A percentile compares a stretch with the other conserved stretches of the same genome.
Evolutionary conservation across 2,329 filamentous ascomycete species (phyloP).

Genomic region (Arthrobotrys megalospora): DNA sequence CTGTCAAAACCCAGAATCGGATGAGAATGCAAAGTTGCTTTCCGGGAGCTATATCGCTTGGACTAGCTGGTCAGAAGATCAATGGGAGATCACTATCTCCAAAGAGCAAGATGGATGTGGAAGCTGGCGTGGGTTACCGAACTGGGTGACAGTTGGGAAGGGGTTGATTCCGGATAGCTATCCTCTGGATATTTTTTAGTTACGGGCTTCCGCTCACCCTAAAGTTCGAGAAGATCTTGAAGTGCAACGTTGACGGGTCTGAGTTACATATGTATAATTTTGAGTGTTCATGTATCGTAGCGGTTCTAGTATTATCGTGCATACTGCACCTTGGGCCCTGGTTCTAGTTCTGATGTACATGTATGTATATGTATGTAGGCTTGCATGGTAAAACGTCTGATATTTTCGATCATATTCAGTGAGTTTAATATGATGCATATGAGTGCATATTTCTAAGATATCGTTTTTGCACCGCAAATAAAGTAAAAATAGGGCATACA

Average conservation of each 20-base stretch:
- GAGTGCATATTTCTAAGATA: not conserved
- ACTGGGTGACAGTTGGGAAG: slow-evolving; percentile 45
- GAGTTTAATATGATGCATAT: slow-evolving; percentile 9
- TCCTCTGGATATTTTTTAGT: slow-evolving; percentile 26
- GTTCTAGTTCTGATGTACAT: not conserved
- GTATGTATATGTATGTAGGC: slow-evolving; percentile 7
- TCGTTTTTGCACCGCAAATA: not conserved
- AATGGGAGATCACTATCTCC: slow-evolving; percentile 38
- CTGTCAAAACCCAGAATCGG: slow-evolving; percentile 22
- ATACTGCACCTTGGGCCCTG: not conserved
- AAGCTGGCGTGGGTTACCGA: slow-evolving; percentile 30
- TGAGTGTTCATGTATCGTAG: not conserved
- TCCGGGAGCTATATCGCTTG: slow-evolving; percentile 31
- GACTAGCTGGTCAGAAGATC: slow-evolving; percentile 47
- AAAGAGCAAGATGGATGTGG: slow-evolving; percentile 27
- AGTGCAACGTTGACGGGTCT: not conserved
- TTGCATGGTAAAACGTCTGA: slow-evolving; percentile 9
- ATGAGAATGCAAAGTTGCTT: not conserved
- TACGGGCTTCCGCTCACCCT: not conserved
- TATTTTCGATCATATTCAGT: not conserved
- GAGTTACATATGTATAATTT: not conserved
- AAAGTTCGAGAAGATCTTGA: not conserved
- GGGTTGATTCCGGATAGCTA: not conserved
- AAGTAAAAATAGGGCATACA: slow-evolving; percentile 1
- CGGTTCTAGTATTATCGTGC: slow-evolving; percentile 1